Percentiles rank a stretch among this genome's conserved stretches.
Conservation (phyloP, 2,329 filamentous ascomycete genomes). For the Calonectria honghensis region DNA sequence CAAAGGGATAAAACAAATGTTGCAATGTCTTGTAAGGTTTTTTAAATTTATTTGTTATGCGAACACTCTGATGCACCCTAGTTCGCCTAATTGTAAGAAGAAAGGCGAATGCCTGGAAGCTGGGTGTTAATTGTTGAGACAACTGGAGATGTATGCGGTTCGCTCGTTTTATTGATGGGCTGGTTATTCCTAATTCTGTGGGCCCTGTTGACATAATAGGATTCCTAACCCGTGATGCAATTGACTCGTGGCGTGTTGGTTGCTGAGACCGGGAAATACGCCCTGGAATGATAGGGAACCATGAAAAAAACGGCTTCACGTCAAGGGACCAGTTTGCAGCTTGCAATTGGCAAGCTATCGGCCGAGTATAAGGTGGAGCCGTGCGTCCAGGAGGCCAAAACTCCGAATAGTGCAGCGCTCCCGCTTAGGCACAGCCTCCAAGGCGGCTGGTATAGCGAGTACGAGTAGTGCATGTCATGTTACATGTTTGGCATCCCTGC, state of each 20-base stretch:
- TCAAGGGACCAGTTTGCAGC: neutral
- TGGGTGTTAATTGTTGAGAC: too few relatives aligned
- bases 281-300: neutral
- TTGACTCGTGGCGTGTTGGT: neutral
- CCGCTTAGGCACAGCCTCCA: neutral
- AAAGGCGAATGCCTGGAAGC: too few relatives aligned
- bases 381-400: conserved; percentile 3
- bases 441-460: conserved; percentile 1
- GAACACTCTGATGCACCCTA: too few relatives aligned
- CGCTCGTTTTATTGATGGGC: too few relatives aligned
- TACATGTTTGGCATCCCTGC: conserved; percentile 11
- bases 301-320: too few relatives aligned
- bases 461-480: conserved; percentile 16
- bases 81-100: too few relatives aligned
- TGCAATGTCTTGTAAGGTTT: too few relatives aligned
- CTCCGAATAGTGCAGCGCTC: conserved; percentile 21
- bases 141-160: too few relatives aligned
- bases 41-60: too few relatives aligned
- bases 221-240: neutral
- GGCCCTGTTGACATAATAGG: neutral
- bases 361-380: conserved; percentile 15
- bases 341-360: neutral
- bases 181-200: neutral
- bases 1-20: too few relatives aligned
- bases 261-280: neutral